These are phyloP conservation scores for Suhomyces kilbournensis DNA, from an alignment of 805 yeast genomes.

Conservation along the genomic window DNA sequence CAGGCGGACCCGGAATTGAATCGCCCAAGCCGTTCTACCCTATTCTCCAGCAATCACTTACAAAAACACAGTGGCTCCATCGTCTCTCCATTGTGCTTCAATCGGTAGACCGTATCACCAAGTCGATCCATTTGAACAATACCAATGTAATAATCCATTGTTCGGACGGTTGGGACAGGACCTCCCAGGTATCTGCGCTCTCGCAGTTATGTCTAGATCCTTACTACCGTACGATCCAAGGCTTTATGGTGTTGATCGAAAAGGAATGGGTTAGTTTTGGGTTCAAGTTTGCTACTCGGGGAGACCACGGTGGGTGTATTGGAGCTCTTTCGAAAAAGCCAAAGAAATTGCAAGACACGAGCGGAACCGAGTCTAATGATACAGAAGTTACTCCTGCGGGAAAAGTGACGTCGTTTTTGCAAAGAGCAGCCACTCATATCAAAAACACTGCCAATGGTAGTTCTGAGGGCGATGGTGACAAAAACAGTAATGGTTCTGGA, in stretches of 20 bases:
- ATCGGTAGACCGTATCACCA: constrained; percentile 73
- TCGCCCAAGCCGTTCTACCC: constrained; percentile 14
- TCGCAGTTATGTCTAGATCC: constrained; percentile 89
- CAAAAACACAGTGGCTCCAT: constrained; percentile 76
- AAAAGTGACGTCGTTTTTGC: constrained; percentile 35
- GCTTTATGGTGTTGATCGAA: constrained; percentile 81
- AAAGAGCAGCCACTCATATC: constrained; percentile 40
- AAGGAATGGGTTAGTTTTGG: constrained; percentile 97
- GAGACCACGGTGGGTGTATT: constrained; percentile 64
- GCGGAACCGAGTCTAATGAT: not conserved
- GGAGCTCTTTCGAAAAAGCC: constrained; percentile 34
- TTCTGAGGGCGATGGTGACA: constrained; percentile 9
- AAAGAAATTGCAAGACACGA: constrained; percentile 7
- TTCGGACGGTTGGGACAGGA: constrained; percentile 98
- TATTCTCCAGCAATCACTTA: constrained; percentile 47
- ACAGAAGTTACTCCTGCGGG: constrained; percentile 8
- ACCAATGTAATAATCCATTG: constrained; percentile 88
- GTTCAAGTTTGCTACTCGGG: constrained; percentile 80
- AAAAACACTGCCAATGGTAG: constrained; percentile 30
- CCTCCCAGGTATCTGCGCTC: constrained; percentile 82
- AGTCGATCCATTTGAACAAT: constrained; percentile 77
- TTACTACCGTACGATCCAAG: constrained; percentile 80
- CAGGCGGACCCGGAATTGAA: constrained; percentile 1
- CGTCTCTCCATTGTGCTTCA: constrained; percentile 65
- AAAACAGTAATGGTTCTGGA: constrained; percentile 11